phyloP scores from a whole-genome alignment of 176 grass and related monocot species.

The Pharus latifolius region DNA sequence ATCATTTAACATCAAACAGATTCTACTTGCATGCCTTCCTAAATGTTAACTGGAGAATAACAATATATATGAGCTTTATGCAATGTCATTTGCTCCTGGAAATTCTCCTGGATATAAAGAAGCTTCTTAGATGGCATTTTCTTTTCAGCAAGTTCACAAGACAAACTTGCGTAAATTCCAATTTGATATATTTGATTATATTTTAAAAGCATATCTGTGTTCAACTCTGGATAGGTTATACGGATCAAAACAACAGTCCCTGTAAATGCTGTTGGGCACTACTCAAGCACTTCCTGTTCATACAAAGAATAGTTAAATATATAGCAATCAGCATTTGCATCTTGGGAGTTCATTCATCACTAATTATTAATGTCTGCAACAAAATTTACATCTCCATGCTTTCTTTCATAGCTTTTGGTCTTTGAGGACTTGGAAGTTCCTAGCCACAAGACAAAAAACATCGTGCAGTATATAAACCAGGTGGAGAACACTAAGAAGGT shows the following conservation, averaged over 20 bases:
- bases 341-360: background rate
- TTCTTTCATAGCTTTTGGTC: slow-evolving; percentile 46
- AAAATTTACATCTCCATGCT: background rate
- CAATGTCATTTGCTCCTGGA: background rate
- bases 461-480: slow-evolving; percentile 53
- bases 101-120: background rate
- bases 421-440: slow-evolving; percentile 62
- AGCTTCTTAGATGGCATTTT: background rate
- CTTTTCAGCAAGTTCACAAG: too few relatives aligned
- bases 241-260: too few relatives aligned
- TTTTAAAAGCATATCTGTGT: too few relatives aligned
- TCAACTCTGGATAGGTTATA: too few relatives aligned
- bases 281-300: too few relatives aligned
- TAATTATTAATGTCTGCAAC: background rate
- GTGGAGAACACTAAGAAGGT: slow-evolving; percentile 70
- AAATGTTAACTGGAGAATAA: background rate
- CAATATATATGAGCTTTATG: background rate
- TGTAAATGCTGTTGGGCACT: too few relatives aligned
- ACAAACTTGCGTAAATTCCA: too few relatives aligned
- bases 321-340: background rate
- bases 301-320: too few relatives aligned
- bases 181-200: too few relatives aligned
- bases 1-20: background rate
- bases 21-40: background rate
- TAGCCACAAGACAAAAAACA: slow-evolving; percentile 87